phyloP scores from a whole-genome alignment of 345 rosid genomes.

The Aurinia saxatilis region DNA sequence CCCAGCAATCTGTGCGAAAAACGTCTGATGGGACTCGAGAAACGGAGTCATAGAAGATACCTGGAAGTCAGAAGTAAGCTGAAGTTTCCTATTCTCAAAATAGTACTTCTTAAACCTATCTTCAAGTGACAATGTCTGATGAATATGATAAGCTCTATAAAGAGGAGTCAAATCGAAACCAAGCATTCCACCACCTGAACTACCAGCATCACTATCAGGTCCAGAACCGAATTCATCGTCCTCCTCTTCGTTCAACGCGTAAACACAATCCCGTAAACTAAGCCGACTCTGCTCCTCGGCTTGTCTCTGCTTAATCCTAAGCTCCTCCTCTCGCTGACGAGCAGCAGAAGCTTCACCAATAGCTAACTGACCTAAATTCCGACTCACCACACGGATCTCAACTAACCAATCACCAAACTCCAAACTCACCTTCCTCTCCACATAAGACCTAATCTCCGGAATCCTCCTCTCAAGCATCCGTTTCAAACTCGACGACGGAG shows the following conservation, averaged over 20 bases:
- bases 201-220: conserved; percentile 41
- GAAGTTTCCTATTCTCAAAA: conserved; percentile 87
- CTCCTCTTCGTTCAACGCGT: conserved; percentile 80
- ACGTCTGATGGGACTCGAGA: conserved; percentile 95
- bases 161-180: conserved; percentile 84
- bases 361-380: conserved; percentile 87
- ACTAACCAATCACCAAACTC: conserved; percentile 96
- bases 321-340: conserved; percentile 91
- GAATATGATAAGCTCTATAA: conserved; percentile 84
- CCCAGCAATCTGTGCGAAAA: conserved; percentile 94
- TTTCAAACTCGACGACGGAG: conserved; percentile 68
- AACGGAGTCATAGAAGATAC: conserved; percentile 96
- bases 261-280: conserved; percentile 80
- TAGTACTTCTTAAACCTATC: conserved; percentile 85
- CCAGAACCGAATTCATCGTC: conserved; percentile 50
- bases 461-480: conserved; percentile 85
- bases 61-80: conserved; percentile 93
- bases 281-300: conserved; percentile 95
- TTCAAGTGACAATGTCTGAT: conserved; percentile 78
- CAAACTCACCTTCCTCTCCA: conserved; percentile 78
- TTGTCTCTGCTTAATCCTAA: conserved; percentile 89
- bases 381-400: conserved; percentile 88
- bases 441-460: conserved; percentile 67
- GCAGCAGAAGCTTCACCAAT: conserved; percentile 95
- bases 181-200: conserved; percentile 40